phyloP scores from a whole-genome alignment of 495 filamentous ascomycete genomes.

The Daldinia bambusicola region DNA sequence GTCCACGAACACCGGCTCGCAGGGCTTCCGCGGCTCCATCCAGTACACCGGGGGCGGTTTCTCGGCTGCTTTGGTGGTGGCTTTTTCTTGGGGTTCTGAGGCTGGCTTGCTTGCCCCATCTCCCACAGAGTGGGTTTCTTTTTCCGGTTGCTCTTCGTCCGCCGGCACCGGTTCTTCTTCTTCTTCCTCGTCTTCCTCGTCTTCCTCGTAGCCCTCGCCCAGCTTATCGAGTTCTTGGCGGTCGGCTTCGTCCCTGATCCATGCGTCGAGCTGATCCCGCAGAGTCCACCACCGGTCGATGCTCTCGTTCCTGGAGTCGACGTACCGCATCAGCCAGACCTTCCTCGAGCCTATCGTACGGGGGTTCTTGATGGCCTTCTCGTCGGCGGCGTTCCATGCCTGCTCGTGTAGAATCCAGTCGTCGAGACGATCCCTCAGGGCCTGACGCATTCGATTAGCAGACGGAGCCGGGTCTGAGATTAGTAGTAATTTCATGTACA shows the following conservation, averaged over 20 bases:
- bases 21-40: not conserved
- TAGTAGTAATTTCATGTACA: slow-evolving; percentile 27
- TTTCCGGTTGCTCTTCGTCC: too few relatives aligned
- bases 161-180: not conserved
- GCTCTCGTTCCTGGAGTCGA: not conserved
- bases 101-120: too few relatives aligned
- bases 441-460: not conserved
- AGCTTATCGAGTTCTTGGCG: not conserved
- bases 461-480: slow-evolving; percentile 8
- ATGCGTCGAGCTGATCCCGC: not conserved
- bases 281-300: slow-evolving; percentile 1
- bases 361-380: not conserved
- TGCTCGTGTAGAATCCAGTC: slow-evolving; percentile 39
- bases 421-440: slow-evolving; percentile 23
- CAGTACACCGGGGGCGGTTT: not conserved
- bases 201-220: too few relatives aligned
- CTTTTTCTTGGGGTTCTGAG: too few relatives aligned
- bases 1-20: not conserved
- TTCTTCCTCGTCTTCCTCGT: not conserved
- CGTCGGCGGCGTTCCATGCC: slow-evolving; percentile 27
- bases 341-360: not conserved
- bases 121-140: too few relatives aligned
- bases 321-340: not conserved
- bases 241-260: not conserved
- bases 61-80: not conserved